phyloP scores from a whole-genome alignment of 306 rosid species.

The Sesbania bispinosa region DNA sequence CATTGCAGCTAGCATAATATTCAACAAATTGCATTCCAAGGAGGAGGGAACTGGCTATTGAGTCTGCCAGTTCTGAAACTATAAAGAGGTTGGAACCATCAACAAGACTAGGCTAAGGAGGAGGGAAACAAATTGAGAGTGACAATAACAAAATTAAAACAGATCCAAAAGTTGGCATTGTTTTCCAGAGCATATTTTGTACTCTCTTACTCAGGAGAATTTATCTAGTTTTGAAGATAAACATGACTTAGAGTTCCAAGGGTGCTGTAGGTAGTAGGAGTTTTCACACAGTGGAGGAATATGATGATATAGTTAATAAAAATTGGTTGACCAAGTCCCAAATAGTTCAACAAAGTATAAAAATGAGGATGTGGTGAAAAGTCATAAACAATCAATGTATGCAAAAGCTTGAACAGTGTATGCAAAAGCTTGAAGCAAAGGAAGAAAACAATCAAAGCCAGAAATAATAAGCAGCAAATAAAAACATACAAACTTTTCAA shows the following conservation, averaged over 20 bases:
- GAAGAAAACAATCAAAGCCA: slow-evolving; percentile 43
- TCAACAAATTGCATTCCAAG: too few species aligned
- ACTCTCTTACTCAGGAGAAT: slow-evolving; percentile 30
- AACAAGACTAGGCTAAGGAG: slow-evolving; percentile 2
- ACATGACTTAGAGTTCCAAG: slow-evolving; percentile 16
- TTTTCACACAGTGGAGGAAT: slow-evolving; percentile 51
- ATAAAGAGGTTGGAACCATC: slow-evolving; percentile 19
- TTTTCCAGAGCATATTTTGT: too few species aligned
- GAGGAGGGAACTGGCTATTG: slow-evolving; percentile 12
- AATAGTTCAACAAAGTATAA: slow-evolving; percentile 5
- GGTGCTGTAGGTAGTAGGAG: slow-evolving; percentile 30
- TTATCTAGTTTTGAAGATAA: slow-evolving; percentile 21
- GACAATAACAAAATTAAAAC: too few species aligned
- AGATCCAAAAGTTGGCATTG: too few species aligned
- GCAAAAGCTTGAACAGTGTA: slow-evolving; percentile 42
- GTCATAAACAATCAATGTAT: slow-evolving; percentile 4
- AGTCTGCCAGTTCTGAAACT: slow-evolving; percentile 18
- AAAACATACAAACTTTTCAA: too few species aligned
- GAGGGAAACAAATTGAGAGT: slow-evolving; percentile 14
- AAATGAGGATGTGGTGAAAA: slow-evolving; percentile 21
- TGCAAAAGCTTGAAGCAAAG: slow-evolving; percentile 43
- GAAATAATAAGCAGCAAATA: too few species aligned
- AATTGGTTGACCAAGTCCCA: slow-evolving; percentile 9
- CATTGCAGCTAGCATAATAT: too few species aligned
- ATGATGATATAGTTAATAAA: slow-evolving; percentile 31